phyloP scores from a whole-genome alignment of 164 flowering plant genomes.

The Sextonia rubra region DNA sequence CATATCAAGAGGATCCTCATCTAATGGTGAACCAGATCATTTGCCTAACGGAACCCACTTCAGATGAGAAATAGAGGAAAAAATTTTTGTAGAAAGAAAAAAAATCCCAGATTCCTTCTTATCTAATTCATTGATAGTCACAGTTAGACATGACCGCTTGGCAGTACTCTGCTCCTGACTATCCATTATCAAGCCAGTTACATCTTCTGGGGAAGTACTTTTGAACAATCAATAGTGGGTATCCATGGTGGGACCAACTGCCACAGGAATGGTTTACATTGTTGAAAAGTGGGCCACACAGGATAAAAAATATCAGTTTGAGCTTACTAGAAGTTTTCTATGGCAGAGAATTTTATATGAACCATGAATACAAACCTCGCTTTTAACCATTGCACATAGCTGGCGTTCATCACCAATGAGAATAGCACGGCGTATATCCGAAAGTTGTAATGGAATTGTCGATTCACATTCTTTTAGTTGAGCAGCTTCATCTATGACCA shows the following conservation, averaged over 20 bases:
- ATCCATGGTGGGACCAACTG: neutral
- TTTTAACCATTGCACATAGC: slow-evolving; percentile 41
- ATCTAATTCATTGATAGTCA: too few relatives aligned
- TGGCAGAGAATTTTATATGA: neutral
- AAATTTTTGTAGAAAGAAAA: too few relatives aligned
- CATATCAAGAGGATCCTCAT: neutral
- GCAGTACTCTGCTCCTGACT: too few relatives aligned
- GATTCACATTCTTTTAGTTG: slow-evolving; percentile 55
- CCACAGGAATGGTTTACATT: neutral
- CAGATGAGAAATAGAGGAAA: neutral
- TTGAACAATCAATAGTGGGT: too few relatives aligned
- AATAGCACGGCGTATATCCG: slow-evolving; percentile 37
- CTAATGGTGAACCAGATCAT: neutral
- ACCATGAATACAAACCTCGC: slow-evolving; percentile 24
- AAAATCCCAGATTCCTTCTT: too few relatives aligned
- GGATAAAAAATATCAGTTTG: neutral
- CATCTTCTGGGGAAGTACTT: too few relatives aligned
- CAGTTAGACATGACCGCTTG: too few relatives aligned
- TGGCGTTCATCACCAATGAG: slow-evolving; percentile 50
- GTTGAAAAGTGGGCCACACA: neutral
- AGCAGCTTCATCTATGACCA: slow-evolving; percentile 55
- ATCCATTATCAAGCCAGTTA: too few relatives aligned
- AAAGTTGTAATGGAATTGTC: slow-evolving; percentile 36
- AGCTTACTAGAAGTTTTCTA: neutral
- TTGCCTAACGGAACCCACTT: neutral